Conservation (phyloP, 2,329 filamentous ascomycete species). For the Gnomoniopsis sp. region DNA sequence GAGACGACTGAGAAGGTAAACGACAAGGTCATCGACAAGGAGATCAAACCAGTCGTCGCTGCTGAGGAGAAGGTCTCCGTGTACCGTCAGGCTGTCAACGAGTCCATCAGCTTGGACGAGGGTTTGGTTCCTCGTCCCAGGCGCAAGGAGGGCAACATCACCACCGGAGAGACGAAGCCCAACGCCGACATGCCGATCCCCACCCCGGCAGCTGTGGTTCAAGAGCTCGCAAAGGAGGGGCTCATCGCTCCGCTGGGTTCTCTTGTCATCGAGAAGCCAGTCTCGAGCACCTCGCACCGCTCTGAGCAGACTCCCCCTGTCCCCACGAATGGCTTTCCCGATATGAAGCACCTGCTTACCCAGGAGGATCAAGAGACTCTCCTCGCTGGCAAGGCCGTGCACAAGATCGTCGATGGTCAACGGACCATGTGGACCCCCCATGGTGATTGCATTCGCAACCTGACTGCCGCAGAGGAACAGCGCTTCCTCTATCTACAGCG, state of each 20-base stretch:
- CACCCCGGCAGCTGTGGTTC: constrained; percentile 10
- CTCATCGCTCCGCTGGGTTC: constrained; percentile 24
- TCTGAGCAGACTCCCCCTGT: constrained; percentile 24
- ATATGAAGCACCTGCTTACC: constrained; percentile 45
- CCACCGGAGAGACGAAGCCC: constrained; percentile 8
- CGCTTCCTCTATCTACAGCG: constrained; percentile 68
- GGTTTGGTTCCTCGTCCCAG: constrained; percentile 10
- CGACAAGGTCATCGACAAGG: constrained; percentile 21
- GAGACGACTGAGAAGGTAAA: constrained; percentile 15
- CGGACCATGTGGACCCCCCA: constrained; percentile 72
- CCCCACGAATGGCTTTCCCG: constrained; percentile 29
- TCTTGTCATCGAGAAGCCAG: constrained; percentile 38
- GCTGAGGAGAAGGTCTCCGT: constrained; percentile 16
- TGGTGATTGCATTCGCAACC: constrained; percentile 71
- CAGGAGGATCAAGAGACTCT: constrained; percentile 54
- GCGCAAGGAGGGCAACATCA: constrained; percentile 8
- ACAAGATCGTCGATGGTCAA: constrained; percentile 60
- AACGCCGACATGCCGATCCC: constrained; percentile 10
- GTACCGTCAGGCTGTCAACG: constrained; percentile 18
- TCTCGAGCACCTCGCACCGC: constrained; percentile 29
- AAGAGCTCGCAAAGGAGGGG: constrained; percentile 17
- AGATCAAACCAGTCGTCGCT: neutral
- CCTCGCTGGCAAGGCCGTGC: constrained; percentile 55
- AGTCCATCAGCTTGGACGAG: constrained; percentile 18
- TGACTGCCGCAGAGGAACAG: constrained; percentile 66